Evolutionary conservation across 2,329 filamentous ascomycete genomes (phyloP).

Genomic region (Xylariales sp.): DNA sequence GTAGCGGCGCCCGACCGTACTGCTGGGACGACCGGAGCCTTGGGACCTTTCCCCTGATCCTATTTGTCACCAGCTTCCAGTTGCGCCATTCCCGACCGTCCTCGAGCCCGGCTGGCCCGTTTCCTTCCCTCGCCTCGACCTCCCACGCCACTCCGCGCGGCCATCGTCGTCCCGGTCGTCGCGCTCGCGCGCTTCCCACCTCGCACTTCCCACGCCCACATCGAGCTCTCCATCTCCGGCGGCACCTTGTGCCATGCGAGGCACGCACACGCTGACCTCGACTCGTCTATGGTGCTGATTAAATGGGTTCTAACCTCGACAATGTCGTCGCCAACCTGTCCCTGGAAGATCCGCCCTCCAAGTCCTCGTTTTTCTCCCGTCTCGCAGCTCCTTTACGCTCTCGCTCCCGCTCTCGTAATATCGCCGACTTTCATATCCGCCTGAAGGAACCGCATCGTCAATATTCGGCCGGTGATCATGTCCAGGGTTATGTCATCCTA

Average conservation of each 20-base stretch:
- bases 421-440: constrained; percentile 82
- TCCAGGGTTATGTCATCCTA: constrained; percentile 78
- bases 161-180: constrained; percentile 18
- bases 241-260: constrained; percentile 48
- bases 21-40: constrained; percentile 34
- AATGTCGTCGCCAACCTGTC: constrained; percentile 54
- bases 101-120: constrained; percentile 33
- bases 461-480: constrained; percentile 79
- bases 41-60: constrained; percentile 27
- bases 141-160: constrained; percentile 18
- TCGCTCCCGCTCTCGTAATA: constrained; percentile 68
- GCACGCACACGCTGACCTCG: constrained; percentile 40
- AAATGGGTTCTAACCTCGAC: constrained; percentile 60
- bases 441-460: constrained; percentile 81
- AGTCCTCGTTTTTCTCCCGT: constrained; percentile 64
- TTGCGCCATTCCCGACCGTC: constrained; percentile 11
- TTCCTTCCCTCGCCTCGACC: constrained; percentile 1
- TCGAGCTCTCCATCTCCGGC: constrained; percentile 32
- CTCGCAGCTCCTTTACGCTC: constrained; percentile 63
- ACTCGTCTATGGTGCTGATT: constrained; percentile 49
- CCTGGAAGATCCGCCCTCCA: constrained; percentile 55
- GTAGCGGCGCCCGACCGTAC: constrained; percentile 36
- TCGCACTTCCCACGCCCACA: neutral
- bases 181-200: constrained; percentile 22
- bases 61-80: constrained; percentile 22